A percentile compares a stretch with the other conserved stretches of the same genome.
phyloP scores from a whole-genome alignment of 371 early-diverging fungal genomes.

The Enterocytospora artemiae region DNA sequence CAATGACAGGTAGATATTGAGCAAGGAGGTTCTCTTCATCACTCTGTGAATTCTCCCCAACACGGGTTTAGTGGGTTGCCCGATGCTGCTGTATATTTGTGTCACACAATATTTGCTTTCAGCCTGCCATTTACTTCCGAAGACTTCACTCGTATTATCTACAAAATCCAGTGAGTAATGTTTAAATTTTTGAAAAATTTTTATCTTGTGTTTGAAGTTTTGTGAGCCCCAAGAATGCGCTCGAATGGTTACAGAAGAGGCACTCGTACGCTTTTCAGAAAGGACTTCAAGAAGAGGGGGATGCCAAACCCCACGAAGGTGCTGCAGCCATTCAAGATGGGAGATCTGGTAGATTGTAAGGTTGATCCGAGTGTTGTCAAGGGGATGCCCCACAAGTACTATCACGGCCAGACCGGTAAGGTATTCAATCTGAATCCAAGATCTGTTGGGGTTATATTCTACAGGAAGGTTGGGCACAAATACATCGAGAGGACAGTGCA shows the following conservation, averaged over 20 bases:
- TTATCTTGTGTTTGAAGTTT: too few relatives aligned
- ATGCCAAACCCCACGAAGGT: conserved; percentile 82
- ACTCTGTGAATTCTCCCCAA: too few relatives aligned
- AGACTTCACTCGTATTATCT: too few relatives aligned
- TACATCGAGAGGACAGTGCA: conserved; percentile 93
- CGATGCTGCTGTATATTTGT: too few relatives aligned
- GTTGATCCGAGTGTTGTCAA: conserved; percentile 90
- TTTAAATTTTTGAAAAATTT: too few relatives aligned
- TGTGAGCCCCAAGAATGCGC: conserved; percentile 48
- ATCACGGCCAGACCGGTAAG: conserved; percentile 73
- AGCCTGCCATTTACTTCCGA: too few relatives aligned
- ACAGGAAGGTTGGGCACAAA: conserved; percentile 91
- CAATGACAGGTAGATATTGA: too few relatives aligned
- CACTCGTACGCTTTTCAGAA: conserved; percentile 91
- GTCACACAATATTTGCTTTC: too few relatives aligned
- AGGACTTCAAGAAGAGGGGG: conserved; percentile 77
- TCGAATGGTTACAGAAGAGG: conserved; percentile 75
- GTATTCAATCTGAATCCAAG: conserved; percentile 50
- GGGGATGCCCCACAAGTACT: conserved; percentile 99
- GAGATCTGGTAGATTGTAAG: conserved; percentile 93
- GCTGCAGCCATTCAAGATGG: conserved; percentile 87
- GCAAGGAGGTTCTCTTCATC: too few relatives aligned
- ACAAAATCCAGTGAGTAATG: too few relatives aligned
- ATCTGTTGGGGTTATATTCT: conserved; percentile 86
- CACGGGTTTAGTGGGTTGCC: too few relatives aligned